Evolutionary conservation across 805 yeast species (phyloP).

Genomic region (Kuraishia borneana): DNA sequence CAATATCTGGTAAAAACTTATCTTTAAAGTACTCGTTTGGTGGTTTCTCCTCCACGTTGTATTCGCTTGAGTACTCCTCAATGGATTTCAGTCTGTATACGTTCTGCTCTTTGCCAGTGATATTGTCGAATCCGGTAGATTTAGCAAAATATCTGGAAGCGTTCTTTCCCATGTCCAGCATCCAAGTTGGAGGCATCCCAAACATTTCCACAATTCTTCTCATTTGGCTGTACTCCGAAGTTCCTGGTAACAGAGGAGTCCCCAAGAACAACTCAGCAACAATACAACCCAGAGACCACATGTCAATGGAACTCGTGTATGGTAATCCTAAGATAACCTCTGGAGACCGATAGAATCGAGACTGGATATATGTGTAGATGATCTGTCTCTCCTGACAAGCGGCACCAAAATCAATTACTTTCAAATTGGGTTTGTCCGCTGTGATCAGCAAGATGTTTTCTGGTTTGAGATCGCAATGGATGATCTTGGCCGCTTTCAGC

Average conservation of each 20-base stretch:
- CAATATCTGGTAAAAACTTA: constrained; percentile 55
- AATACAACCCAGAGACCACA: constrained; percentile 55
- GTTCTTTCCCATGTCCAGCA: constrained; percentile 92
- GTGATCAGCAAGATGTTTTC: constrained; percentile 79
- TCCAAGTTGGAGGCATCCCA: constrained; percentile 88
- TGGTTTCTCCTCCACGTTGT: constrained; percentile 55
- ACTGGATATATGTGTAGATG: constrained; percentile 83
- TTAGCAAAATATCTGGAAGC: constrained; percentile 58
- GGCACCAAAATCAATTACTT: constrained; percentile 92
- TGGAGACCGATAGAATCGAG: constrained; percentile 89
- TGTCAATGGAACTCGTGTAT: constrained; percentile 85
- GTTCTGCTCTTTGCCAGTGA: constrained; percentile 13
- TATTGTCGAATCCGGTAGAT: constrained; percentile 1
- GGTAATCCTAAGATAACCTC: constrained; percentile 90
- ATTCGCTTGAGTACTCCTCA: constrained; percentile 41
- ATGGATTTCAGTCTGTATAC: constrained; percentile 19
- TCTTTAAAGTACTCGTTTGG: constrained; percentile 73
- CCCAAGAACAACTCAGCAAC: constrained; percentile 61
- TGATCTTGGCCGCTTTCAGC: constrained; percentile 71
- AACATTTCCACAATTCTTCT: constrained; percentile 71
- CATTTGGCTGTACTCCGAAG: constrained; percentile 86
- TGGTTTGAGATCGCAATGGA: constrained; percentile 96
- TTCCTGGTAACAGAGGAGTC: constrained; percentile 88
- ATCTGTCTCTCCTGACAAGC: constrained; percentile 91
- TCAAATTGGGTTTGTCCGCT: constrained; percentile 76